Evolutionary conservation across 164 flowering plant species (phyloP).

Genomic region (Piper betle): DNA sequence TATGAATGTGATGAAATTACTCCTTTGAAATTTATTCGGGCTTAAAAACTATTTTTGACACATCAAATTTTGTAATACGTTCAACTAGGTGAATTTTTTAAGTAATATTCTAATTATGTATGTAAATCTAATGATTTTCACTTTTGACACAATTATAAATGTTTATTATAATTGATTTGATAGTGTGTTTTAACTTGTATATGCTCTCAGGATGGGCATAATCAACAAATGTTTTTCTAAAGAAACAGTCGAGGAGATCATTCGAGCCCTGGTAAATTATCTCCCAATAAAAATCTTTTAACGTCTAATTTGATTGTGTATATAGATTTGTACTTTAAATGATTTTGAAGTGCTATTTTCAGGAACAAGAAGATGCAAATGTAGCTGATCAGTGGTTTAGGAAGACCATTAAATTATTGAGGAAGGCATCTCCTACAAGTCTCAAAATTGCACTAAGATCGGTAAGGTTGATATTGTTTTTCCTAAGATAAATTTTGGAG

Average conservation of each 20-base stretch:
- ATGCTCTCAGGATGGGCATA: slow-evolving; percentile 39
- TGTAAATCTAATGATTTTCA: too few relatives aligned
- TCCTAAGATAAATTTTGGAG: too few relatives aligned
- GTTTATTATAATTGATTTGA: not conserved
- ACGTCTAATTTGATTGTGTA: not conserved
- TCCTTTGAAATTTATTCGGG: too few relatives aligned
- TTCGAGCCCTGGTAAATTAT: slow-evolving; percentile 41
- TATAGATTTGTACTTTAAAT: too few relatives aligned
- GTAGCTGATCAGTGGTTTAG: slow-evolving; percentile 41
- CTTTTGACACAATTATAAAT: too few relatives aligned
- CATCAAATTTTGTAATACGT: too few relatives aligned
- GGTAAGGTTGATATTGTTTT: slow-evolving; percentile 19
- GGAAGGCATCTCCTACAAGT: slow-evolving; percentile 74
- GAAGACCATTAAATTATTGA: slow-evolving; percentile 33
- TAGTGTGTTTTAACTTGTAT: too few relatives aligned
- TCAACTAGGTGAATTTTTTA: too few relatives aligned
- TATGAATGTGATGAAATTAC: not conserved
- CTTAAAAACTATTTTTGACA: too few relatives aligned
- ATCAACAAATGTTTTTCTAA: slow-evolving; percentile 36
- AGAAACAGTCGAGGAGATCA: slow-evolving; percentile 26
- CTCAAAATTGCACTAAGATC: slow-evolving; percentile 69
- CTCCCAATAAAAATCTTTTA: not conserved
- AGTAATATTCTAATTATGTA: too few relatives aligned
- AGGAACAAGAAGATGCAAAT: slow-evolving; percentile 41
- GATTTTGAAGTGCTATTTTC: not conserved